A percentile compares a stretch with the other conserved stretches of the same genome.
These are phyloP conservation scores for Neurospora crassa DNA, from an alignment of 2,329 filamentous ascomycete genomes.

Conservation along the genomic window DNA sequence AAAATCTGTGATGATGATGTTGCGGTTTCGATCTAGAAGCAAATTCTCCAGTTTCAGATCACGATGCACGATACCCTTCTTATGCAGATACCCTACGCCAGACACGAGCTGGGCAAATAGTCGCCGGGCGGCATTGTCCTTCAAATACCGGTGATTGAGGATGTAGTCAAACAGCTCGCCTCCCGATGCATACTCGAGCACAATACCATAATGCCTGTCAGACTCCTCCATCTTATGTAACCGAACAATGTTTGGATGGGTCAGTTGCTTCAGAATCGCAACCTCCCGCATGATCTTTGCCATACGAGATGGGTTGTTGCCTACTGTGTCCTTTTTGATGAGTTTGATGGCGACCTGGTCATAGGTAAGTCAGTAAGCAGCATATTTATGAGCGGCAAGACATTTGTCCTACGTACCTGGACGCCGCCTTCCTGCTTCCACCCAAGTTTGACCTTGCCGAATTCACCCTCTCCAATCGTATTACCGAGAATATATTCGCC, in stretches of 20 bases:
- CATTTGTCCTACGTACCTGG: conserved; percentile 40
- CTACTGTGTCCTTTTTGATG: conserved; percentile 84
- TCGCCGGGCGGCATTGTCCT: conserved; percentile 81
- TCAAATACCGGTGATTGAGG: conserved; percentile 89
- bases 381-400: not conserved
- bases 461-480: conserved; percentile 94
- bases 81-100: conserved; percentile 93
- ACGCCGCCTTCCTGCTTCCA: conserved; percentile 95
- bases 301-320: conserved; percentile 77
- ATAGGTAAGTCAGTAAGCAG: not conserved
- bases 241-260: conserved; percentile 93
- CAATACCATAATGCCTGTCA: conserved; percentile 93
- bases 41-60: conserved; percentile 96
- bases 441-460: conserved; percentile 95
- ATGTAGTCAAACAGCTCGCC: conserved; percentile 98
- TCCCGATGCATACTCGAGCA: conserved; percentile 94
- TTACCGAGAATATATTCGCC: conserved; percentile 94
- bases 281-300: conserved; percentile 98
- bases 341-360: conserved; percentile 88
- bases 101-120: conserved; percentile 94
- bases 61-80: conserved; percentile 95
- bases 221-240: conserved; percentile 98
- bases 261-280: conserved; percentile 72
- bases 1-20: conserved; percentile 99
- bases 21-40: conserved; percentile 87